Evolutionary conservation across 768 basidiomycete genomes (phyloP).

Genomic region (Trametes punicea): DNA sequence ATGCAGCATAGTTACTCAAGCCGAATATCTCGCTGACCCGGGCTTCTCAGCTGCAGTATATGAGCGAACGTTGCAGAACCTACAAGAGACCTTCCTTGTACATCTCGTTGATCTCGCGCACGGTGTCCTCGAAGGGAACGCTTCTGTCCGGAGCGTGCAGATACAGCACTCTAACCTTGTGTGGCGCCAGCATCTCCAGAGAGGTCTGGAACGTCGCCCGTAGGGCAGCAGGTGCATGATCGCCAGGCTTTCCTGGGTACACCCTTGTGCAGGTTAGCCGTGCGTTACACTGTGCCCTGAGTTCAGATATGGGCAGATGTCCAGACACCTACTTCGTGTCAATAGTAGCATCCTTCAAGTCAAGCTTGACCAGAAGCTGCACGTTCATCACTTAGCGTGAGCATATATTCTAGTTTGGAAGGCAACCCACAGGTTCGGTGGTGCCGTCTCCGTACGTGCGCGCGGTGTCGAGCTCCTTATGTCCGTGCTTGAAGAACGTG

Average conservation of each 20-base stretch:
- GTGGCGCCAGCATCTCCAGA: slow-evolving; percentile 40
- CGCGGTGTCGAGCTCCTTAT: slow-evolving; percentile 50
- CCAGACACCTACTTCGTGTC: slow-evolving; percentile 44
- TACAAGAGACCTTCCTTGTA: slow-evolving; percentile 58
- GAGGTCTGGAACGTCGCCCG: slow-evolving; percentile 46
- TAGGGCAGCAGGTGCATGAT: slow-evolving; percentile 38
- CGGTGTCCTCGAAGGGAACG: slow-evolving; percentile 54
- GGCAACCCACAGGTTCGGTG: slow-evolving; percentile 44
- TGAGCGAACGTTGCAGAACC: slow-evolving; percentile 9
- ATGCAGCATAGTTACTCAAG: slow-evolving; percentile 56
- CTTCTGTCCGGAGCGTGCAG: slow-evolving; percentile 59
- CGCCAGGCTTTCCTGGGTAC: slow-evolving; percentile 40
- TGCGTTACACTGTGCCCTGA: no score
- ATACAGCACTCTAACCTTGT: slow-evolving; percentile 51
- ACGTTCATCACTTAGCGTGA: background rate
- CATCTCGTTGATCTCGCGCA: slow-evolving; percentile 50
- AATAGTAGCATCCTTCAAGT: slow-evolving; percentile 38
- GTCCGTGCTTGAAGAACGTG: slow-evolving; percentile 39
- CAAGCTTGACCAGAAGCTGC: slow-evolving; percentile 40
- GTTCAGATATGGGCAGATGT: no score
- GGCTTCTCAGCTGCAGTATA: background rate
- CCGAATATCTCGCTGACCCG: slow-evolving; percentile 51
- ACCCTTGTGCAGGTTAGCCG: slow-evolving; percentile 30
- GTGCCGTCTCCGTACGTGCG: slow-evolving; percentile 50
- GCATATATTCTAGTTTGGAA: background rate